Evolutionary conservation across 192 early-diverging fungal species (phyloP).

Genomic region (Fimicolochytrium jonesii): DNA sequence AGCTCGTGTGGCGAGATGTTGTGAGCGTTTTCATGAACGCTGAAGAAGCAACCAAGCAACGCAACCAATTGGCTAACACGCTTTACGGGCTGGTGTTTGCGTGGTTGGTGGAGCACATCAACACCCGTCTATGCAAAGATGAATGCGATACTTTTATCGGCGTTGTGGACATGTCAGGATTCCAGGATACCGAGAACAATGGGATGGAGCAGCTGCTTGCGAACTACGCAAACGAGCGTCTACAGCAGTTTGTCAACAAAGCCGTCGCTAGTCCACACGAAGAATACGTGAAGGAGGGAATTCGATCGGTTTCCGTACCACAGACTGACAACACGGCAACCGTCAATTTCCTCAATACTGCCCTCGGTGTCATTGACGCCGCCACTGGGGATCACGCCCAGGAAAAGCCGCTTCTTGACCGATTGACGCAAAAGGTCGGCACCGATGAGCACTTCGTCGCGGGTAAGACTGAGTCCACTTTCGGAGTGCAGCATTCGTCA

Average conservation of each 20-base stretch:
- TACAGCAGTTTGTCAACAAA: constrained; percentile 58
- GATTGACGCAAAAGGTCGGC: constrained; percentile 13
- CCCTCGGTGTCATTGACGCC: constrained; percentile 24
- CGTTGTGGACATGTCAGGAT: constrained; percentile 72
- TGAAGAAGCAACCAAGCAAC: constrained; percentile 69
- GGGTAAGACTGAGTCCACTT: constrained; percentile 28
- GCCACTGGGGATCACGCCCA: background rate
- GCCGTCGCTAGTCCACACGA: constrained; percentile 57
- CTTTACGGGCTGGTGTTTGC: constrained; percentile 86
- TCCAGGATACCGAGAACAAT: constrained; percentile 44
- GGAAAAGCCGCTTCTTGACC: constrained; percentile 21
- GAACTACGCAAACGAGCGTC: constrained; percentile 53
- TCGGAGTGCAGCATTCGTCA: constrained; percentile 74
- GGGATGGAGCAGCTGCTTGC: constrained; percentile 43
- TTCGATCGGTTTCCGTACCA: constrained; percentile 35
- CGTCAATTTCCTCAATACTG: constrained; percentile 50
- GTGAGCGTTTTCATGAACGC: constrained; percentile 87
- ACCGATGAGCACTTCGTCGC: constrained; percentile 14
- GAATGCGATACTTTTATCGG: constrained; percentile 83
- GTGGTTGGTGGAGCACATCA: constrained; percentile 91
- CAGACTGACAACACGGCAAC: constrained; percentile 43
- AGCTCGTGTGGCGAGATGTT: constrained; percentile 75
- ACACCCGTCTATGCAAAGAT: constrained; percentile 70
- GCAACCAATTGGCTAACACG: constrained; percentile 73
- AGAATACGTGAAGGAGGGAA: constrained; percentile 47